A percentile compares a stretch with the other conserved stretches of the same genome.
These are phyloP conservation scores for Heterobasidion occidentale DNA, from an alignment of 1,284 basidiomycete species.

Conservation along the genomic window DNA sequence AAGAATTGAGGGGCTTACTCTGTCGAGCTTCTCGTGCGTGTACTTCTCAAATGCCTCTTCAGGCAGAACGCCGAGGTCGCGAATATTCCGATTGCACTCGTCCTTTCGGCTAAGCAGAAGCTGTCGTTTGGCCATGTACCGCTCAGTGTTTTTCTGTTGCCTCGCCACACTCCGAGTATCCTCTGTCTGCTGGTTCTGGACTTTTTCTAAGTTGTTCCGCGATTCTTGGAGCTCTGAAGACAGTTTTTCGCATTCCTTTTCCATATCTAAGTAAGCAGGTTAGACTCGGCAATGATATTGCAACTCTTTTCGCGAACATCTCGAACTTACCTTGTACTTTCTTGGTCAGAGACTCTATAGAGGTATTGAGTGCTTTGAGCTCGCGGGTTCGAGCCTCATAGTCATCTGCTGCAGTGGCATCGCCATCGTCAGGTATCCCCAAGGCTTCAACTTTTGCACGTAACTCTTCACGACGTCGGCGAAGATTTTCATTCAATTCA, in stretches of 20 bases:
- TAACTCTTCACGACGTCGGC: slow-evolving; percentile 73
- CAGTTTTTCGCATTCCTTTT: slow-evolving; percentile 66
- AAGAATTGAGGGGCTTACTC: slow-evolving; percentile 41
- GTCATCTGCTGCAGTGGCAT: slow-evolving; percentile 50
- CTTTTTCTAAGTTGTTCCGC: slow-evolving; percentile 61
- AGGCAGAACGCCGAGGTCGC: slow-evolving; percentile 92
- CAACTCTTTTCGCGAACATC: background rate
- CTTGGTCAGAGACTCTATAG: slow-evolving; percentile 57
- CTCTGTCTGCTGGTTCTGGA: slow-evolving; percentile 78
- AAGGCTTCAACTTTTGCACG: slow-evolving; percentile 70
- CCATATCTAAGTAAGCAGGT: slow-evolving; percentile 39
- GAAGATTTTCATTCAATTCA: slow-evolving; percentile 86
- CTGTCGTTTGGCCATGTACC: slow-evolving; percentile 88
- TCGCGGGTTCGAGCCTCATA: slow-evolving; percentile 66
- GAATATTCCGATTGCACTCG: slow-evolving; percentile 89
- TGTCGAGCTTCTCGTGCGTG: slow-evolving; percentile 73
- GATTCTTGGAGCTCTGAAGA: slow-evolving; percentile 60
- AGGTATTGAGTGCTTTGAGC: slow-evolving; percentile 53
- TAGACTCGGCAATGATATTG: background rate
- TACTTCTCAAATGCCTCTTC: slow-evolving; percentile 98
- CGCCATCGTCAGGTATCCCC: slow-evolving; percentile 58
- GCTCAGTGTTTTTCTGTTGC: slow-evolving; percentile 91
- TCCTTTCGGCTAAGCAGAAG: slow-evolving; percentile 81
- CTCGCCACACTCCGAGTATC: slow-evolving; percentile 80
- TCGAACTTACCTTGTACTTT: slow-evolving; percentile 54